Conservation (phyloP, 2,329 filamentous ascomycete genomes). For the Claviceps paspali region DNA sequence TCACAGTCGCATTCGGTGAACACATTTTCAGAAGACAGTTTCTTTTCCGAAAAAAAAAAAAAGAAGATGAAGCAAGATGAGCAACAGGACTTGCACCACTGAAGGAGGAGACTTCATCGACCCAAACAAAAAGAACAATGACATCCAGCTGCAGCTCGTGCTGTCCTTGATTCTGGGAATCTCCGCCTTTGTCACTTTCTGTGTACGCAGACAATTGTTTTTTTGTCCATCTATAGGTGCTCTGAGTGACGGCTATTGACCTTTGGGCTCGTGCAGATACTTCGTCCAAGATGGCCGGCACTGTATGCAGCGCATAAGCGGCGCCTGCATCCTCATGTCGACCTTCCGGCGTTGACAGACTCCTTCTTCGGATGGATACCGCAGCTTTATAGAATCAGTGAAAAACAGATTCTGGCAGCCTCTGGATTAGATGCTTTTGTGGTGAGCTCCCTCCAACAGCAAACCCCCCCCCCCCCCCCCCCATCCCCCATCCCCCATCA, state of each 20-base stretch:
- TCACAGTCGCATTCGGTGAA: not conserved
- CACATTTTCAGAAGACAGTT: not conserved
- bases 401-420: conserved; percentile 77
- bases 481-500: not conserved
- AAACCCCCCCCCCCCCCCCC: no score
- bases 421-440: conserved; percentile 93
- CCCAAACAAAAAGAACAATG: conserved; percentile 18
- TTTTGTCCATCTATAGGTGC: not conserved
- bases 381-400: conserved; percentile 66
- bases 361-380: conserved; percentile 90
- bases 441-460: conserved; percentile 35
- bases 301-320: conserved; percentile 83
- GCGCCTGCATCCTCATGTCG: conserved; percentile 41
- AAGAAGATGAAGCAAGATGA: conserved; percentile 5
- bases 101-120: conserved; percentile 10
- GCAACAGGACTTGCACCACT: conserved; percentile 1
- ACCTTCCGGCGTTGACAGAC: conserved; percentile 66
- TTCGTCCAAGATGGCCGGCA: conserved; percentile 81
- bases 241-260: not conserved
- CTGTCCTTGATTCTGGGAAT: conserved; percentile 57
- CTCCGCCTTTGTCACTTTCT: conserved; percentile 61
- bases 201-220: conserved; percentile 45
- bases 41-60: no score
- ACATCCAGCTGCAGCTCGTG: conserved; percentile 50
- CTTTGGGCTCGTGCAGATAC: conserved; percentile 34